phyloP scores from a whole-genome alignment of 2,329 filamentous ascomycete genomes.

The Claviceps pazoutovae region DNA sequence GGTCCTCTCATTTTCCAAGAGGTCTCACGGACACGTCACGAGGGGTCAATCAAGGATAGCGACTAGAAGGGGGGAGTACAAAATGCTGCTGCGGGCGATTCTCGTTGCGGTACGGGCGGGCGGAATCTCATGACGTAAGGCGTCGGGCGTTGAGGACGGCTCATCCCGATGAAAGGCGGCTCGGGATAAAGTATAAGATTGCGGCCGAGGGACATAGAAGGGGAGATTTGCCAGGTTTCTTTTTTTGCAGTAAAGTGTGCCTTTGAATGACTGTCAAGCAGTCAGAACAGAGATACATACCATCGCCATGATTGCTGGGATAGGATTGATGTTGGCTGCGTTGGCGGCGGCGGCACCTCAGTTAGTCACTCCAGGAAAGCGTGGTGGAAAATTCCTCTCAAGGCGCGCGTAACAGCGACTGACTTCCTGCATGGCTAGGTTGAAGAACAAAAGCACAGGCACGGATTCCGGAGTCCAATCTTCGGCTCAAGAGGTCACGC shows the following conservation, averaged over 20 bases:
- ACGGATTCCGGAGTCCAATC: slow-evolving; percentile 25
- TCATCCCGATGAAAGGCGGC: too few species aligned
- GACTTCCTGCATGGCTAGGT: not conserved
- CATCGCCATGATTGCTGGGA: slow-evolving; percentile 15
- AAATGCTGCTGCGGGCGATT: not conserved
- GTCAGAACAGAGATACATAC: not conserved
- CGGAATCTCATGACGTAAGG: not conserved
- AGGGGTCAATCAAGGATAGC: not conserved
- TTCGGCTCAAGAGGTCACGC: slow-evolving; percentile 24
- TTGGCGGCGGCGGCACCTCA: not conserved
- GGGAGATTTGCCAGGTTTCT: not conserved
- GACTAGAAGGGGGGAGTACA: not conserved
- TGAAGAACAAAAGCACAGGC: slow-evolving; percentile 25
- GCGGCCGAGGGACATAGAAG: not conserved
- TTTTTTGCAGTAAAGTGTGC: not conserved
- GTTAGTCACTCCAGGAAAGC: not conserved
- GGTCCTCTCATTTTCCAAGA: not conserved
- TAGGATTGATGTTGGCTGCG: not conserved
- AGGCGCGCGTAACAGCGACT: not conserved
- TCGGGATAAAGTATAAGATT: not conserved
- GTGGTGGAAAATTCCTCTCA: too few species aligned
- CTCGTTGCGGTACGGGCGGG: not conserved
- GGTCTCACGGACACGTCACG: not conserved
- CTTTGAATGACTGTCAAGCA: too few species aligned
- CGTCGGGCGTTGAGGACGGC: not conserved